A percentile compares a stretch with the other conserved stretches of the same genome.
Evolutionary conservation across 768 basidiomycete species (phyloP).

Genomic region (Favolaschia claudopus): DNA sequence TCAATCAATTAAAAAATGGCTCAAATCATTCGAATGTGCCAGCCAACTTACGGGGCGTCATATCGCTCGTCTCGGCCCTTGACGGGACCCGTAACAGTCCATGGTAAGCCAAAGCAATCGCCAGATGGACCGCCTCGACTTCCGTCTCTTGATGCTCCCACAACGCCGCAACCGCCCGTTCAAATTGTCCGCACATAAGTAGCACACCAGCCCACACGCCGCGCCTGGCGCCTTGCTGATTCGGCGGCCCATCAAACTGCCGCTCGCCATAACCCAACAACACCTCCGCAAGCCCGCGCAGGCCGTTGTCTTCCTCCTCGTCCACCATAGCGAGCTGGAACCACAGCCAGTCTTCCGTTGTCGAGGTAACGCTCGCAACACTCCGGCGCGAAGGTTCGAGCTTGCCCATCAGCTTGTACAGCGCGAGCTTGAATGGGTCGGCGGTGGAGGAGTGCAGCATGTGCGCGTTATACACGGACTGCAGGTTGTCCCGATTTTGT

Average conservation of each 20-base stretch:
- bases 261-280: conserved; percentile 81
- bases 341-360: conserved; percentile 99
- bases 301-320: conserved; percentile 81
- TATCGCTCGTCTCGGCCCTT: conserved; percentile 82
- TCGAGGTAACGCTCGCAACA: conserved; percentile 84
- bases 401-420: conserved; percentile 96
- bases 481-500: conserved; percentile 80
- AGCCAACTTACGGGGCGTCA: conserved; percentile 72
- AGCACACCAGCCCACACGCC: conserved; percentile 86
- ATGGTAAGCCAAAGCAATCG: conserved; percentile 91
- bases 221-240: conserved; percentile 63
- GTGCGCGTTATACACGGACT: conserved; percentile 82
- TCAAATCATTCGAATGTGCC: background rate
- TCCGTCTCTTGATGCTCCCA: conserved; percentile 89
- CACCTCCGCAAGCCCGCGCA: conserved; percentile 77
- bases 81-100: conserved; percentile 88
- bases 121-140: conserved; percentile 93
- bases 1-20: no score
- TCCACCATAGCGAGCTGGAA: conserved; percentile 93
- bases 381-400: conserved; percentile 84
- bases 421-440: conserved; percentile 95
- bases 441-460: conserved; percentile 88
- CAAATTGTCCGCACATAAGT: conserved; percentile 93
- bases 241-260: conserved; percentile 76
- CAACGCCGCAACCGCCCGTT: conserved; percentile 88